Evolutionary conservation across 805 yeast genomes (phyloP).

Genomic region (Teunomyces pallodes): DNA sequence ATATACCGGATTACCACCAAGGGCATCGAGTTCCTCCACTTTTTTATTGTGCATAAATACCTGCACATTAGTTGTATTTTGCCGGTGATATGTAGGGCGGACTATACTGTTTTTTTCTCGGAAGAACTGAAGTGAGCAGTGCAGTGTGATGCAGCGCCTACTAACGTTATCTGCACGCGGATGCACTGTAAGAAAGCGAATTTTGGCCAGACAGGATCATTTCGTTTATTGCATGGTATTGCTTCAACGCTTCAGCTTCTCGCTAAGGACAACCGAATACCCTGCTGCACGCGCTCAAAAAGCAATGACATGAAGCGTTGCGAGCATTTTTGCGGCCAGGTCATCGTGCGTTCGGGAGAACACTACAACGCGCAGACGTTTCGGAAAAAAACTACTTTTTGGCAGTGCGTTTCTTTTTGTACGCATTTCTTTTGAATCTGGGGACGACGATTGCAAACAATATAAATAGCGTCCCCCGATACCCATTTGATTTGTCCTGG

Average conservation of each 20-base stretch:
- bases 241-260: no score
- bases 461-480: neutral
- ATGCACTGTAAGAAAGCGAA: no score
- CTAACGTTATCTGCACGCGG: no score
- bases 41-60: neutral
- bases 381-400: neutral
- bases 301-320: neutral
- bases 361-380: neutral
- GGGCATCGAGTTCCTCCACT: neutral
- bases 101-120: neutral
- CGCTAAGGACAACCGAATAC: no score
- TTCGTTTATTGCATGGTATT: no score
- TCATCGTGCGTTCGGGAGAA: slow-evolving; percentile 1
- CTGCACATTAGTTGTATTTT: neutral
- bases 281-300: no score
- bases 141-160: no score
- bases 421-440: neutral
- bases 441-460: slow-evolving; percentile 1
- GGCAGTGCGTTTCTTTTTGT: neutral
- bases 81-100: neutral
- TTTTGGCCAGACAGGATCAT: no score
- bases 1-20: no score
- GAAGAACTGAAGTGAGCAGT: neutral
- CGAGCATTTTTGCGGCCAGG: neutral
- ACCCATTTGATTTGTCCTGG: neutral